Conservation (phyloP, 2,329 filamentous ascomycete species). For the Fusarium torulosum region DNA sequence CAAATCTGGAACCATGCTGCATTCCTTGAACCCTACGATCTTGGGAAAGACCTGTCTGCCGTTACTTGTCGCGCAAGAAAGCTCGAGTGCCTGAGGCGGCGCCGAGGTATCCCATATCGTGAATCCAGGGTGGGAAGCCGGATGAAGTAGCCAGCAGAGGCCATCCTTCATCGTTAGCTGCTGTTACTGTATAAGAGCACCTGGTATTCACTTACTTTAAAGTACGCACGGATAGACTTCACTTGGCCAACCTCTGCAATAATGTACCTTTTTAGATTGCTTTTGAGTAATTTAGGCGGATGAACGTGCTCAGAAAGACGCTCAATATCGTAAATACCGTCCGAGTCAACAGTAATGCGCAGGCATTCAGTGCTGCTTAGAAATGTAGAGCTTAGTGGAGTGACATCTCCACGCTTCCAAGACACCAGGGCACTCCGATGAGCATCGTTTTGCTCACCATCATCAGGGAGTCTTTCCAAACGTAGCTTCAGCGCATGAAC, state of each 20-base stretch:
- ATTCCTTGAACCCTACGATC: not conserved
- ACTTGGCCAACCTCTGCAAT: not conserved
- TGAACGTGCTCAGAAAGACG: not conserved
- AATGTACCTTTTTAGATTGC: not conserved
- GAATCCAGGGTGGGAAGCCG: accelerated
- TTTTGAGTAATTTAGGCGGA: not conserved
- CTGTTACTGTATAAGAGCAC: too few species aligned
- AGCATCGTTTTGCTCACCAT: too few species aligned
- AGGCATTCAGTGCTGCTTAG: accelerated
- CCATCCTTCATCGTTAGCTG: not conserved
- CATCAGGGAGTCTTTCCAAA: not conserved
- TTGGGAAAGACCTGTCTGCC: not conserved
- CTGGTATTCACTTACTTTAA: not conserved
- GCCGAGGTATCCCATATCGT: not conserved
- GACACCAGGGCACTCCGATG: not conserved
- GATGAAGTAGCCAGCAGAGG: not conserved
- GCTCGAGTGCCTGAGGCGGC: not conserved
- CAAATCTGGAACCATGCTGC: not conserved
- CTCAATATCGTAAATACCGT: not conserved
- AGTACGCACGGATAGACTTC: not conserved
- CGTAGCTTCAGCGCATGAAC: not conserved
- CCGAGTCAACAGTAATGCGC: not conserved
- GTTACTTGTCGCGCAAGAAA: not conserved
- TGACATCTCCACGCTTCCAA: not conserved
- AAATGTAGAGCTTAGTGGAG: accelerated